Percentiles rank a stretch among this genome's conserved stretches.
phyloP scores from a whole-genome alignment of 106 monocot species.

The Phalaenopsis equestris region DNA sequence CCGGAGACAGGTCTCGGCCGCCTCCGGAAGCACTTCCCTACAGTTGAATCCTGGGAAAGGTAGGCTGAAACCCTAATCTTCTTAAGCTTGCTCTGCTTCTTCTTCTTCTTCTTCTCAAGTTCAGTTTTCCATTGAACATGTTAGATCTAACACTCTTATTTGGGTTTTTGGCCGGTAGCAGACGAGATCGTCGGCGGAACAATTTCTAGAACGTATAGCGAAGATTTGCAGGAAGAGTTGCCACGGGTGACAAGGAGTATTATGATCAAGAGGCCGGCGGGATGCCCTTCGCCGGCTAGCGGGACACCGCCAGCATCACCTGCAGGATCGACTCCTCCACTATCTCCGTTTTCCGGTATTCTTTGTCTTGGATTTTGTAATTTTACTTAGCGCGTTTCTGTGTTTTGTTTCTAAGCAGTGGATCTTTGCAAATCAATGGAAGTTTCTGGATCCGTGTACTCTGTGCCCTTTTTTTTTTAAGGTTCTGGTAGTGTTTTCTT shows the following conservation, averaged over 20 bases:
- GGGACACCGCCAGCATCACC: constrained; percentile 65
- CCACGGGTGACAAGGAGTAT: constrained; percentile 81
- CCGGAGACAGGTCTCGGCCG: constrained; percentile 52
- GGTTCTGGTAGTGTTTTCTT: neutral
- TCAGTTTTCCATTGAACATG: too few relatives aligned
- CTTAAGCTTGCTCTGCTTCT: neutral
- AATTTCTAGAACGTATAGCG: neutral
- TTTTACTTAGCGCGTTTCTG: neutral
- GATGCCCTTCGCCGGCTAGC: constrained; percentile 47
- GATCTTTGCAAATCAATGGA: neutral
- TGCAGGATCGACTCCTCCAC: constrained; percentile 61
- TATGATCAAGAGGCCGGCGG: constrained; percentile 83
- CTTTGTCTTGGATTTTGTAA: neutral
- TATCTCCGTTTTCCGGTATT: constrained; percentile 79
- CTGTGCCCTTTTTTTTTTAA: too few relatives aligned
- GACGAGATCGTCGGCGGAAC: constrained; percentile 13
- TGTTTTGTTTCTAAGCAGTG: neutral
- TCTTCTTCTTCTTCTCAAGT: neutral
- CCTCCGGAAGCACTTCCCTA: constrained; percentile 36
- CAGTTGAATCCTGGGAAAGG: constrained; percentile 27
- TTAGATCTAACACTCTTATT: constrained; percentile 6
- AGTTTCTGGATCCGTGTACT: too few relatives aligned
- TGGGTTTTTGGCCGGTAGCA: constrained; percentile 4
- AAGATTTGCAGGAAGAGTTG: constrained; percentile 22
- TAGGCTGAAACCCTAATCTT: neutral